phyloP scores from a whole-genome alignment of 805 yeast genomes.

The Spathaspora boniae region DNA sequence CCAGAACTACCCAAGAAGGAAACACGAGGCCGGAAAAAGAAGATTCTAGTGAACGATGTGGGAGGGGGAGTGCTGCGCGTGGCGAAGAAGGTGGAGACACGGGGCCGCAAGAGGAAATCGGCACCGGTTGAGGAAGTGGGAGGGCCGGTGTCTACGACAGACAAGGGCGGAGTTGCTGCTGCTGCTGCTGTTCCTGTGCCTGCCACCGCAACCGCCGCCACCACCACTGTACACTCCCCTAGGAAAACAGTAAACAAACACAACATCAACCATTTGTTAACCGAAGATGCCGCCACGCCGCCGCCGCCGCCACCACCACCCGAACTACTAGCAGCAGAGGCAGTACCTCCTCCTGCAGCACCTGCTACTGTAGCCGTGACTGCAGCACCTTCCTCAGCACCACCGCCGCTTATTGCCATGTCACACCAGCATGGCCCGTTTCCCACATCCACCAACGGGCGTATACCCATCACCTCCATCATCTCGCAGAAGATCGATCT shows the following conservation, averaged over 20 bases:
- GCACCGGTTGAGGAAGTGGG: background rate
- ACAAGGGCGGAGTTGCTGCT: background rate
- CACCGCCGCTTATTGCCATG: background rate
- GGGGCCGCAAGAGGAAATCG: constrained; percentile 9
- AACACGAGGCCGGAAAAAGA: constrained; percentile 9
- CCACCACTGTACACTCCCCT: no score
- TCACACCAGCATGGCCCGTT: background rate
- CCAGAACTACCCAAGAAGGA: constrained; percentile 2
- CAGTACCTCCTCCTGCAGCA: background rate
- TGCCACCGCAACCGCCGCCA: background rate
- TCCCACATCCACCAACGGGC: background rate
- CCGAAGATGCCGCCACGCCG: constrained; percentile 5
- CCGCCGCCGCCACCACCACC: constrained; percentile 1
- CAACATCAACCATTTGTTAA: constrained; percentile 9
- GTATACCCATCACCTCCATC: constrained; percentile 11
- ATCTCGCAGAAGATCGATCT: constrained; percentile 14
- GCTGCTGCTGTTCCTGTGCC: background rate
- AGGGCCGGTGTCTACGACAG: background rate
- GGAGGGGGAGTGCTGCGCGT: no score
- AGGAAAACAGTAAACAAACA: constrained; percentile 5
- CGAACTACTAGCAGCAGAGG: background rate
- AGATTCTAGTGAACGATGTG: background rate
- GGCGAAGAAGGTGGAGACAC: constrained; percentile 6
- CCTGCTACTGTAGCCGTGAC: background rate
- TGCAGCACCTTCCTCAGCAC: background rate